A percentile compares a stretch with the other conserved stretches of the same genome.
Evolutionary conservation across 192 early-diverging fungal species (phyloP).

Genomic region (Backusella tarrabulga): DNA sequence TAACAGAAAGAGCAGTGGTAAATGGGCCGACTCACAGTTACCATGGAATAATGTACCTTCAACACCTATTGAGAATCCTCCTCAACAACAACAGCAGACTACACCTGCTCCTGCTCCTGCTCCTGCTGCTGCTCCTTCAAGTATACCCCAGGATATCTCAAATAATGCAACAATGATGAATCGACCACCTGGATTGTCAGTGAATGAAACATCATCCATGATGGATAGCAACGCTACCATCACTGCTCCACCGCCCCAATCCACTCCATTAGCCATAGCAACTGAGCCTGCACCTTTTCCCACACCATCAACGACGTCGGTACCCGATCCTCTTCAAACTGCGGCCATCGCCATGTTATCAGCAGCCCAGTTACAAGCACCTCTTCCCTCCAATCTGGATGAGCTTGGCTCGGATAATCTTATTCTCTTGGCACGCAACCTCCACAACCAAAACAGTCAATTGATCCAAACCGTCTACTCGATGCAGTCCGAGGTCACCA

Average conservation of each 20-base stretch:
- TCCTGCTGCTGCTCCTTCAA: neutral
- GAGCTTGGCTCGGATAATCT: neutral
- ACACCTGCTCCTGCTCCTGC: neutral
- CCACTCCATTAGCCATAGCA: neutral
- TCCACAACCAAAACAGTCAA: constrained; percentile 46
- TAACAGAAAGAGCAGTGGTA: neutral
- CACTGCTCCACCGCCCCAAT: neutral
- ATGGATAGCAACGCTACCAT: neutral
- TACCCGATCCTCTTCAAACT: neutral
- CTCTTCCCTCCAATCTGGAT: neutral
- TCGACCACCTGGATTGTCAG: neutral
- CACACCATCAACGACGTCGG: neutral
- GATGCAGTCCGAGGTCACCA: constrained; percentile 50
- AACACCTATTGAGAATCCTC: neutral
- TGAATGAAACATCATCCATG: neutral
- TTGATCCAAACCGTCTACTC: constrained; percentile 41
- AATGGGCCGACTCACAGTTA: neutral
- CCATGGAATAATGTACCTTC: neutral
- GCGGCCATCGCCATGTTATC: neutral
- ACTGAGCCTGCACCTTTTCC: neutral
- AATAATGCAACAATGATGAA: neutral
- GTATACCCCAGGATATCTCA: neutral
- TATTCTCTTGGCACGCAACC: constrained; percentile 14
- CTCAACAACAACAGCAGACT: neutral
- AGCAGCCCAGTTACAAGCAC: neutral